phyloP scores from a whole-genome alignment of 2,329 filamentous ascomycete species.

The Colletotrichum sp. region DNA sequence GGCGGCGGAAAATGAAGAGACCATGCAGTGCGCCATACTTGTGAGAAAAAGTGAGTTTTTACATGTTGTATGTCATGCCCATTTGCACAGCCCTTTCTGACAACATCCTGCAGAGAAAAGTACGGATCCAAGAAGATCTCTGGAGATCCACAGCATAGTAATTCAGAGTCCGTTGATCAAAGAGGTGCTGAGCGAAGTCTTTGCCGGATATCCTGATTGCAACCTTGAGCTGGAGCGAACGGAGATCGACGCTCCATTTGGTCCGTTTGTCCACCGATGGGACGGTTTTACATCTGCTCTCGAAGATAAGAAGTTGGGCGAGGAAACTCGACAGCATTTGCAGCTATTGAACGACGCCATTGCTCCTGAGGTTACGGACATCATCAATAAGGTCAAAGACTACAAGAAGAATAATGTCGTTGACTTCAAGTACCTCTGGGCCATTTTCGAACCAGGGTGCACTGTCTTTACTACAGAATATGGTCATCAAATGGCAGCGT shows the following conservation, averaged over 20 bases:
- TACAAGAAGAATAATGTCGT: neutral
- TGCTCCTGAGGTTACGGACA: neutral
- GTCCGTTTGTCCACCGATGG: neutral
- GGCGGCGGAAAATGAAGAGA: neutral
- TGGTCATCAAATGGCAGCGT: neutral
- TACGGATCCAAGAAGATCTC: neutral
- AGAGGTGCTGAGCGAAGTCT: neutral
- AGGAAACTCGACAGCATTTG: neutral
- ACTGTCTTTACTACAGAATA: neutral
- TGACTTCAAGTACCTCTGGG: neutral
- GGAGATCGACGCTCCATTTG: neutral
- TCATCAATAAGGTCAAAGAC: neutral
- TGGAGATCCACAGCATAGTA: neutral
- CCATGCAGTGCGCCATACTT: neutral
- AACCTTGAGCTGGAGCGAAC: neutral
- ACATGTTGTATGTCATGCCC: rapidly evolving
- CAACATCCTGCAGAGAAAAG: neutral
- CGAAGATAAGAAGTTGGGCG: neutral
- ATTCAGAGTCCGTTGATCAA: neutral
- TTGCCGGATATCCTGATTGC: neutral
- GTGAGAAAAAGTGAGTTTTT: neutral
- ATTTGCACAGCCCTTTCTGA: neutral
- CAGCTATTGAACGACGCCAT: neutral
- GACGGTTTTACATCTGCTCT: neutral
- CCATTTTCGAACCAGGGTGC: neutral